phyloP scores from a whole-genome alignment of 2,329 filamentous ascomycete species.

The Colletotrichum tanaceti region DNA sequence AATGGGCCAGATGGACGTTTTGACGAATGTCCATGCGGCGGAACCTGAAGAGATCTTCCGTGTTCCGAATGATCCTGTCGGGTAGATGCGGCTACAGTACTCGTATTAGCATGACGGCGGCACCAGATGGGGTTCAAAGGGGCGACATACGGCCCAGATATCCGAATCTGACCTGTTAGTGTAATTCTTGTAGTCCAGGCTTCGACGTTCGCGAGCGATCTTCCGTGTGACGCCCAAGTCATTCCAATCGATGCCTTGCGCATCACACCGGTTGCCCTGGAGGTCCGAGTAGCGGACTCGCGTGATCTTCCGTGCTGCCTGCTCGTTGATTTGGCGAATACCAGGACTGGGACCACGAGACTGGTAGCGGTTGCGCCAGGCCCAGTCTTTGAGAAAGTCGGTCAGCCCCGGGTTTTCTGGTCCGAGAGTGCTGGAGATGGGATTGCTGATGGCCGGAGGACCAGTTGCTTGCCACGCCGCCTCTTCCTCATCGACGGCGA shows the following conservation, averaged over 20 bases:
- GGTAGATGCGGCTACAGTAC: conserved; percentile 41
- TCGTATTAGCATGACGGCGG: conserved; percentile 27
- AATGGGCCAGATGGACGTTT: conserved; percentile 69
- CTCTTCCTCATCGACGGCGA: conserved; percentile 28
- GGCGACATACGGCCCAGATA: conserved; percentile 58
- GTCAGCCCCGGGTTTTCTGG: conserved; percentile 62
- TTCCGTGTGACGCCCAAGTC: conserved; percentile 62
- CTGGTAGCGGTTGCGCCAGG: conserved; percentile 45
- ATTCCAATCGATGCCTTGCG: conserved; percentile 71
- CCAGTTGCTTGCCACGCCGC: conserved; percentile 32
- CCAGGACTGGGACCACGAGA: conserved; percentile 44
- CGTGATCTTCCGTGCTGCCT: conserved; percentile 45
- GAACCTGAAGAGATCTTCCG: conserved; percentile 68
- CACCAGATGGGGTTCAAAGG: background rate
- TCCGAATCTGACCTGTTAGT: conserved; percentile 63
- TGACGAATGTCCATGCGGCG: conserved; percentile 65
- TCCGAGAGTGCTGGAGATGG: conserved; percentile 53
- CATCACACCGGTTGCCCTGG: conserved; percentile 65
- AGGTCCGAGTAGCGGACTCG: conserved; percentile 57
- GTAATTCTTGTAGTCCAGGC: conserved; percentile 67
- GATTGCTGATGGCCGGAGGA: conserved; percentile 37
- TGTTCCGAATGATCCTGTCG: conserved; percentile 52
- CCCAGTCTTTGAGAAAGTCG: conserved; percentile 65
- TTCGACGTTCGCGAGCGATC: conserved; percentile 61
- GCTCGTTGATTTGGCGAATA: conserved; percentile 48